Percentiles rank a stretch among this genome's conserved stretches.
phyloP scores from a whole-genome alignment of 148 eudicot genomes.

The Euryodendron excelsum region DNA sequence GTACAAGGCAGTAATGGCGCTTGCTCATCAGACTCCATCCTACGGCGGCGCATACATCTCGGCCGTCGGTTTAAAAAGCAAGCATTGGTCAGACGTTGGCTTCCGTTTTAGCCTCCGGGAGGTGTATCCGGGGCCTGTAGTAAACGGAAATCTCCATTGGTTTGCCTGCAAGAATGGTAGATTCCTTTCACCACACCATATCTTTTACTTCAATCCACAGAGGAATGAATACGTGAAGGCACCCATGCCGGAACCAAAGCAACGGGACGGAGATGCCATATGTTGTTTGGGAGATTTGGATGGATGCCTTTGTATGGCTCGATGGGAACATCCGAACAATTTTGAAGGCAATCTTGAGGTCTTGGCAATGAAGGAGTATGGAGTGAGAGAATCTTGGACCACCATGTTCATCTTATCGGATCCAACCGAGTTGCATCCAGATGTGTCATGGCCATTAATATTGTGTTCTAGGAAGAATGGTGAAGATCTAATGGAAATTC shows the following conservation, averaged over 20 bases:
- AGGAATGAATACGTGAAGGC: background rate
- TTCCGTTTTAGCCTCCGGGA: background rate
- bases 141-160: background rate
- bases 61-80: background rate
- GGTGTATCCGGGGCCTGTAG: background rate
- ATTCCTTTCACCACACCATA: background rate
- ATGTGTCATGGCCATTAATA: background rate
- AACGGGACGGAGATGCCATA: background rate
- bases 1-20: background rate
- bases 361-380: conserved; percentile 9
- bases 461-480: background rate
- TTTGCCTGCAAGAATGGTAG: background rate
- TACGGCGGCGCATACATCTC: background rate
- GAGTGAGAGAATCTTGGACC: background rate
- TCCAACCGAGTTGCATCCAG: background rate
- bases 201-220: background rate
- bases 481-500: background rate
- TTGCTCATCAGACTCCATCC: too few species aligned
- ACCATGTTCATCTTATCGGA: background rate
- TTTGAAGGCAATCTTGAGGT: background rate
- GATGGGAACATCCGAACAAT: background rate
- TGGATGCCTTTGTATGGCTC: conserved; percentile 5
- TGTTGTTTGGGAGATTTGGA: background rate
- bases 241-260: background rate
- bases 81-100: background rate